These are phyloP conservation scores for Boletus rubropictus DNA, from an alignment of 768 basidiomycete genomes.

Conservation along the genomic window DNA sequence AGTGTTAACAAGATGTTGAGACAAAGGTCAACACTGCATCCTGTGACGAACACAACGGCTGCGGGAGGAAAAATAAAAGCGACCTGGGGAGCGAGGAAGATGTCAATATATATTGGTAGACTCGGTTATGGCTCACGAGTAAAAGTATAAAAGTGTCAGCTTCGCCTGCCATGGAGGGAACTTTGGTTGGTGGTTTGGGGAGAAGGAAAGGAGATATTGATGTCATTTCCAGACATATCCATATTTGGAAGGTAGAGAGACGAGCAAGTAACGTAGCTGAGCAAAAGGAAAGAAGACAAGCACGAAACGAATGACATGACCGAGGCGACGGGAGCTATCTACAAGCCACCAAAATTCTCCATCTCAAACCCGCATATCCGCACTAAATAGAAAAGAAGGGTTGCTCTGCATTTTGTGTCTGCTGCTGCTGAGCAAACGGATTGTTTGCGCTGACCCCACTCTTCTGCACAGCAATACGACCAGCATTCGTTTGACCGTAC, in stretches of 20 bases:
- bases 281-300: slow-evolving; percentile 8
- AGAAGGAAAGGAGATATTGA: slow-evolving; percentile 10
- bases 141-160: slow-evolving; percentile 6
- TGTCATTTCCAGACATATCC: slow-evolving; percentile 20
- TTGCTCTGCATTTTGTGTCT: slow-evolving; percentile 53
- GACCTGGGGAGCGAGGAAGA: slow-evolving; percentile 39
- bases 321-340: not conserved
- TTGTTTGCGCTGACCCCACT: slow-evolving; percentile 48
- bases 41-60: slow-evolving; percentile 65
- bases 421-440: slow-evolving; percentile 62
- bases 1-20: slow-evolving; percentile 75
- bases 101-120: too few relatives aligned
- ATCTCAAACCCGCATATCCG: slow-evolving; percentile 1
- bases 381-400: slow-evolving; percentile 73
- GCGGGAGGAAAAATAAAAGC: slow-evolving; percentile 77
- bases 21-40: slow-evolving; percentile 77
- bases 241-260: slow-evolving; percentile 12
- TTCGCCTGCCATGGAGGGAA: slow-evolving; percentile 14
- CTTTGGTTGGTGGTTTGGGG: not conserved
- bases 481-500: slow-evolving; percentile 58
- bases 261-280: not conserved
- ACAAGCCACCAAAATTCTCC: slow-evolving; percentile 6
- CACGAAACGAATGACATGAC: slow-evolving; percentile 12
- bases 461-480: slow-evolving; percentile 41
- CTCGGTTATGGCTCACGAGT: not conserved